Conservation (phyloP, 2,329 filamentous ascomycete genomes). For the Tolypocladium endophyticum region DNA sequence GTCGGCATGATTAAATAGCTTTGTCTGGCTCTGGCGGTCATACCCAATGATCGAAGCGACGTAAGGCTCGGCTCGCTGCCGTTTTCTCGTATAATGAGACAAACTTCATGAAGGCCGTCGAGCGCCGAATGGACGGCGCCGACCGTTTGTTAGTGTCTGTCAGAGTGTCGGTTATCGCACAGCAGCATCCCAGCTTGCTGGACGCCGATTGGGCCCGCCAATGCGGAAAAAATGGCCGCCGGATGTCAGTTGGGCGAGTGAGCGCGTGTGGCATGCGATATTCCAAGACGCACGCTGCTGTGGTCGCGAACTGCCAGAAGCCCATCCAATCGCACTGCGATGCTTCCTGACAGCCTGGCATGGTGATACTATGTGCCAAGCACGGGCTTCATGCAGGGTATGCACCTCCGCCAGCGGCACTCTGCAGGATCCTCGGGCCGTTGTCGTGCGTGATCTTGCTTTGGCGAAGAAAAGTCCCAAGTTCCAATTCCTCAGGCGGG, state of each 20-base stretch:
- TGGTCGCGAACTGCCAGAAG: background rate
- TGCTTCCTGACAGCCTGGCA: background rate
- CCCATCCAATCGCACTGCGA: background rate
- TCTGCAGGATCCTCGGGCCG: background rate
- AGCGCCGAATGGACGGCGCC: background rate
- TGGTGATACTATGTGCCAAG: background rate
- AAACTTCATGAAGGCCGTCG: background rate
- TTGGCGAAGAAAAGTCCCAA: background rate
- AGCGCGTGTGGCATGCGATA: background rate
- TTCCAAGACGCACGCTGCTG: background rate
- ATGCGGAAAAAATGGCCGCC: background rate
- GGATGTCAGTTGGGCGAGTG: background rate
- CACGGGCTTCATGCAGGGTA: background rate
- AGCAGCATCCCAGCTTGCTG: background rate
- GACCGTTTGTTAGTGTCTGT: background rate
- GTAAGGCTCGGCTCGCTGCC: background rate
- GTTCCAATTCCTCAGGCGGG: background rate
- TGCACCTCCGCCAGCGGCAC: background rate
- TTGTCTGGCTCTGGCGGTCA: constrained; percentile 1
- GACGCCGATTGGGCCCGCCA: background rate
- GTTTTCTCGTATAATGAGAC: background rate
- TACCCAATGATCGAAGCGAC: background rate
- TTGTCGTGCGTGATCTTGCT: background rate
- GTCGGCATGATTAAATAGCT: background rate
- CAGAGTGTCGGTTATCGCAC: background rate